These are phyloP conservation scores for Gossypioides kirkii DNA, from an alignment of 345 rosid genomes.

Conservation along the genomic window DNA sequence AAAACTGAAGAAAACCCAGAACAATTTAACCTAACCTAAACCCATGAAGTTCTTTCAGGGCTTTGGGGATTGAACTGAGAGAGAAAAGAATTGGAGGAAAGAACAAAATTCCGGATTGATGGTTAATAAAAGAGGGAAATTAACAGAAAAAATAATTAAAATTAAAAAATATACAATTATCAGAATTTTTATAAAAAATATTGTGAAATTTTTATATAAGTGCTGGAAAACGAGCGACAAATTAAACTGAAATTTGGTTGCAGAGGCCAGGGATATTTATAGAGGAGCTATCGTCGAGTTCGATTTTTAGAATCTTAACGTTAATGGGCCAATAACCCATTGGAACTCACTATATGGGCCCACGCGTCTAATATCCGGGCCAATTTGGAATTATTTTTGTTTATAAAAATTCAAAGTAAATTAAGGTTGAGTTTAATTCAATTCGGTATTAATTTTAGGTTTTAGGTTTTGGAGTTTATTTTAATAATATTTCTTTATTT, in stretches of 20 bases:
- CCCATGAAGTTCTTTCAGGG: background rate
- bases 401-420: no score
- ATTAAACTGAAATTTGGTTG: background rate
- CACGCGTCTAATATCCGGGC: no score
- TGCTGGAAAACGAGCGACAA: background rate
- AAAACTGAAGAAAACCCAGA: background rate
- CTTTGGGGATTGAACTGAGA: background rate
- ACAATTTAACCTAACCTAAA: conserved; percentile 8
- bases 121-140: conserved; percentile 9
- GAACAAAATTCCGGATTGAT: background rate
- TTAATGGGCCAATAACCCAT: background rate
- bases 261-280: background rate
- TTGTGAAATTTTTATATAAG: no score
- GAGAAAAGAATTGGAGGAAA: background rate
- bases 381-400: no score
- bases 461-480: no score
- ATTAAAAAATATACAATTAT: background rate
- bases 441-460: no score
- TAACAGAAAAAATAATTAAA: background rate
- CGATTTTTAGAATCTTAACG: background rate
- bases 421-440: no score
- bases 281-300: background rate
- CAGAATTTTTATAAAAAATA: background rate
- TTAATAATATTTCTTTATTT: no score
- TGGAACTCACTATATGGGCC: background rate